phyloP scores from a whole-genome alignment of 2,329 filamentous ascomycete species.

The Monilinia fructigena region DNA sequence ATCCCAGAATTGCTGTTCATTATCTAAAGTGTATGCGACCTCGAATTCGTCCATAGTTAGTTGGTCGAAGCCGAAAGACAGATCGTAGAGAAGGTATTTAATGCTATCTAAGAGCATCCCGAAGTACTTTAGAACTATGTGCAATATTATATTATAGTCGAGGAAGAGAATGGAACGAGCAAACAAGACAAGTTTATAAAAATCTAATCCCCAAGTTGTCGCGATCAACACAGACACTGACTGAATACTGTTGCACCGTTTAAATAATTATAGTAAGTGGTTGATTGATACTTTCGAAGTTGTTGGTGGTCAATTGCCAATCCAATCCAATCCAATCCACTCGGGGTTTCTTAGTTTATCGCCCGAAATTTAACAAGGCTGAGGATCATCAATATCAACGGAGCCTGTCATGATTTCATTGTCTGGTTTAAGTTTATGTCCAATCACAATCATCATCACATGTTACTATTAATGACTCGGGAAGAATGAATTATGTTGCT shows the following conservation, averaged over 20 bases:
- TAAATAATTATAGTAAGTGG: slow-evolving; percentile 1
- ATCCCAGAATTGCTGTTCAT: slow-evolving; percentile 85
- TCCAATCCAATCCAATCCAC: neutral
- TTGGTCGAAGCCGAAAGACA: slow-evolving; percentile 4
- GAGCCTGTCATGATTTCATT: neutral
- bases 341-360: neutral
- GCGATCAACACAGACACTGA: slow-evolving; percentile 25
- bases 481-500: too few species aligned
- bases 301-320: slow-evolving; percentile 2
- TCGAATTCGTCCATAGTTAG: slow-evolving; percentile 57
- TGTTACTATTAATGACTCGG: neutral
- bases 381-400: neutral
- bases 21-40: slow-evolving; percentile 66
- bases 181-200: slow-evolving; percentile 6
- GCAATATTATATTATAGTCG: slow-evolving; percentile 19
- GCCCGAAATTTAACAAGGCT: slow-evolving; percentile 16
- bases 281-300: slow-evolving; percentile 9
- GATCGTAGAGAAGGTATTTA: slow-evolving; percentile 18
- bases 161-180: slow-evolving; percentile 4
- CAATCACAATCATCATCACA: neutral
- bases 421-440: neutral
- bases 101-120: slow-evolving; percentile 37
- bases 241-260: slow-evolving; percentile 17
- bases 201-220: slow-evolving; percentile 13
- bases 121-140: slow-evolving; percentile 9